Percentiles rank a stretch among this genome's conserved stretches.
These are phyloP conservation scores for Crithidia mellificae DNA, from an alignment of 208 protist genomes.

Conservation along the genomic window DNA sequence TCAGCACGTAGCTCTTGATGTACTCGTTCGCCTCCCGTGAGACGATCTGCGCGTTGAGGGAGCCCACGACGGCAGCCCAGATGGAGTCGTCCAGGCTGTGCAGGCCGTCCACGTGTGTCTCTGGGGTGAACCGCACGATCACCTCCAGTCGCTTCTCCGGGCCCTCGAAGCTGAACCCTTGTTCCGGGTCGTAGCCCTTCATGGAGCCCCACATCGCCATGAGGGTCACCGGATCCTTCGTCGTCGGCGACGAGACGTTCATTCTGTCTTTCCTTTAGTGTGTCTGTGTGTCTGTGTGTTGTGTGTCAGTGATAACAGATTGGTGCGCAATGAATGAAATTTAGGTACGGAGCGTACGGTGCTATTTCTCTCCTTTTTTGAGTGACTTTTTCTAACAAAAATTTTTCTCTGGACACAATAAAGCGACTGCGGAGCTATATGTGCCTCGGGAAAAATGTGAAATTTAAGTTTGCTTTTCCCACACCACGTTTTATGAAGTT, in stretches of 20 bases:
- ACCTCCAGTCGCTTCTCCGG: slow-evolving; percentile 93
- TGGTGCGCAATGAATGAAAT: too few species aligned
- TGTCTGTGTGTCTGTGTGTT: too few species aligned
- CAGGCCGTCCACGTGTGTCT: slow-evolving; percentile 76
- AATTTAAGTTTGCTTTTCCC: too few species aligned
- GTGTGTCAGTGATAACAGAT: too few species aligned
- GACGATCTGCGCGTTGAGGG: slow-evolving; percentile 88
- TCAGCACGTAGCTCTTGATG: slow-evolving; percentile 93
- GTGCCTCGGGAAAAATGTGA: too few species aligned
- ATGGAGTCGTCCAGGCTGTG: slow-evolving; percentile 65
- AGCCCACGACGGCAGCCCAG: slow-evolving; percentile 73
- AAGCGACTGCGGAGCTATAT: too few species aligned
- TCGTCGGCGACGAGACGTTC: slow-evolving; percentile 36
- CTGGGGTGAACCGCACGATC: slow-evolving; percentile 64
- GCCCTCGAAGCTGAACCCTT: slow-evolving; percentile 90
- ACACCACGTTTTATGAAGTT: too few species aligned
- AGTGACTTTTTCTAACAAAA: too few species aligned
- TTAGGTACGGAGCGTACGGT: too few species aligned
- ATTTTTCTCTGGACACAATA: too few species aligned
- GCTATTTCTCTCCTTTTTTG: too few species aligned
- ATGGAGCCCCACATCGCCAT: slow-evolving; percentile 91
- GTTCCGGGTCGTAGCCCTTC: slow-evolving; percentile 67
- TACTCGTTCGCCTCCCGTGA: slow-evolving; percentile 73
- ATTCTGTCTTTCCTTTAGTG: not conserved
- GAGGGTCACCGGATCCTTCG: slow-evolving; percentile 80